Conservation (phyloP, 768 basidiomycete genomes). For the Boletus reticulatus region DNA sequence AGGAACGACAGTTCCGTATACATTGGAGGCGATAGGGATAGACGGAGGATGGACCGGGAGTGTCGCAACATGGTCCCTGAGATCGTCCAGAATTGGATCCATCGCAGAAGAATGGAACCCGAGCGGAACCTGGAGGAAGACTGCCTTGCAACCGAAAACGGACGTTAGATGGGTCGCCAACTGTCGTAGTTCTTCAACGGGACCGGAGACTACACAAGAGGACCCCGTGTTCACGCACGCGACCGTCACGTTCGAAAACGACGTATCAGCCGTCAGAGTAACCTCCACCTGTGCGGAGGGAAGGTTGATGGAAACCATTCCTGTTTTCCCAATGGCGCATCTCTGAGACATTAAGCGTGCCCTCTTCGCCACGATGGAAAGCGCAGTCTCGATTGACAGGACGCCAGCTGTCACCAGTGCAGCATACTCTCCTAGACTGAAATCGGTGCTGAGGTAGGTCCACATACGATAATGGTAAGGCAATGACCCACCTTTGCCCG, state of each 20-base stretch:
- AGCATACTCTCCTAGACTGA: slow-evolving; percentile 73
- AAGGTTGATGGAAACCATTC: slow-evolving; percentile 61
- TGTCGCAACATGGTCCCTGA: slow-evolving; percentile 38
- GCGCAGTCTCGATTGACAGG: slow-evolving; percentile 52
- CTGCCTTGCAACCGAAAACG: slow-evolving; percentile 36
- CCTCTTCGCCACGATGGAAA: slow-evolving; percentile 55
- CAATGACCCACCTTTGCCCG: slow-evolving; percentile 62
- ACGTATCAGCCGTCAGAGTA: slow-evolving; percentile 32
- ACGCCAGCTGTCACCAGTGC: slow-evolving; percentile 65
- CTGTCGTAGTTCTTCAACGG: slow-evolving; percentile 38
- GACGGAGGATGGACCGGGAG: slow-evolving; percentile 44
- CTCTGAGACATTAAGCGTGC: slow-evolving; percentile 53
- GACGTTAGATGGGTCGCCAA: slow-evolving; percentile 43
- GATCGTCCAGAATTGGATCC: slow-evolving; percentile 51
- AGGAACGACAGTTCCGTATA: slow-evolving; percentile 49
- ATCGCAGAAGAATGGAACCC: slow-evolving; percentile 70
- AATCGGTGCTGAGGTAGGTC: background rate
- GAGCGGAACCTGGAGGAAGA: slow-evolving; percentile 52
- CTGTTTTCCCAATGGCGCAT: slow-evolving; percentile 44
- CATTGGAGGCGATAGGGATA: slow-evolving; percentile 63
- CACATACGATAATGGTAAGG: background rate
- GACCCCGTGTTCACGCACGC: slow-evolving; percentile 62
- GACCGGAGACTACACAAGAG: slow-evolving; percentile 62
- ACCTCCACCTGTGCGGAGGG: slow-evolving; percentile 32
- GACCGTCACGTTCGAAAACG: slow-evolving; percentile 41